Conservation (phyloP, 2,329 filamentous ascomycete genomes). For the Elsinoe australis region DNA sequence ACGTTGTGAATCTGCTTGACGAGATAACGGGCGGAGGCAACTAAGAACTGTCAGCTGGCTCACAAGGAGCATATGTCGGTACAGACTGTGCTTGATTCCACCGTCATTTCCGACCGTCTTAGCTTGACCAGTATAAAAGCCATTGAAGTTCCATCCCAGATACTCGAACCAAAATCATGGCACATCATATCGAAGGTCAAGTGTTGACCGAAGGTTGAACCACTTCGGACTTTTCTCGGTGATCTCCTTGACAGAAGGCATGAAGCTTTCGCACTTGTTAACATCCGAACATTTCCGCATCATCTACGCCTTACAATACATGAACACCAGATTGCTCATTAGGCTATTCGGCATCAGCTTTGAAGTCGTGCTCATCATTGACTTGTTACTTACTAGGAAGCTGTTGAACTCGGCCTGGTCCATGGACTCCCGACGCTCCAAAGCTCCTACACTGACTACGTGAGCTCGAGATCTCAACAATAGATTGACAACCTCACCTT, state of each 20-base stretch:
- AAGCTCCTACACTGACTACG: background rate
- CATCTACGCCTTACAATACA: slow-evolving; percentile 3
- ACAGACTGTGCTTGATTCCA: background rate
- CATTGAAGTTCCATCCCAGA: slow-evolving; percentile 7
- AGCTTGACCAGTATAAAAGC: background rate
- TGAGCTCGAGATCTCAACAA: too few species aligned
- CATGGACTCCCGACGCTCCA: background rate
- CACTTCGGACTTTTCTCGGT: background rate
- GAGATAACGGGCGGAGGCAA: slow-evolving; percentile 3
- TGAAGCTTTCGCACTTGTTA: background rate
- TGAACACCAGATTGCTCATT: too few species aligned
- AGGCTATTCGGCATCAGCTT: background rate
- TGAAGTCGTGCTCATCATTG: too few species aligned
- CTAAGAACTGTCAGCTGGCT: background rate
- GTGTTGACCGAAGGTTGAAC: background rate
- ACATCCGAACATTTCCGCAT: background rate
- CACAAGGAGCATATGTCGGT: too few species aligned
- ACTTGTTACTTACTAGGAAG: background rate
- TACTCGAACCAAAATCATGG: background rate
- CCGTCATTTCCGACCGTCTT: background rate
- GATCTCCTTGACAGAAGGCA: slow-evolving; percentile 5
- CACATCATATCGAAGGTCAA: background rate
- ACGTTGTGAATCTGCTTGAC: slow-evolving; percentile 5
- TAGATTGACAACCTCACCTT: background rate
- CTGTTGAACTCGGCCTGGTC: background rate